Evolutionary conservation across 1,284 basidiomycete species (phyloP).

Genomic region (Bondarzewia mesenterica): DNA sequence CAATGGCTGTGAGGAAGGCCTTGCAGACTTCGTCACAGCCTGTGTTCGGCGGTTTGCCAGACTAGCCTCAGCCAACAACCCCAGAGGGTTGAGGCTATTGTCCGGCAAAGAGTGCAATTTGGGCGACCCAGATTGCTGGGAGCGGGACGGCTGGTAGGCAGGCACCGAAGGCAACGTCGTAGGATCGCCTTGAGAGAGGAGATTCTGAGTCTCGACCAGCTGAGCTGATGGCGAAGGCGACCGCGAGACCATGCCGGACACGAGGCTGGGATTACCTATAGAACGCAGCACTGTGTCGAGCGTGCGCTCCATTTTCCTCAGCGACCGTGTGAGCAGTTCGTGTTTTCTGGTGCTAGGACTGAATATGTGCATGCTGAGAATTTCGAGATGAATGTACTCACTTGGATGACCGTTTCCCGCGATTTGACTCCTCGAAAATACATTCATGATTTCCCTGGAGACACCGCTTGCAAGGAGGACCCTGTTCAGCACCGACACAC

Average conservation of each 20-base stretch:
- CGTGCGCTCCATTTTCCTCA: constrained; percentile 89
- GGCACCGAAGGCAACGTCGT: constrained; percentile 38
- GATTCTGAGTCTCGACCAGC: constrained; percentile 47
- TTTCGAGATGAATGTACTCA: constrained; percentile 26
- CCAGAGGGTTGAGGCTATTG: constrained; percentile 84
- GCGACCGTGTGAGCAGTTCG: constrained; percentile 79
- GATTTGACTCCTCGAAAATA: constrained; percentile 90
- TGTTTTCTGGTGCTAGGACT: constrained; percentile 60
- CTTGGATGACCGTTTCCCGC: constrained; percentile 89
- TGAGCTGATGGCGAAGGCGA: constrained; percentile 67
- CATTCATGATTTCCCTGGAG: constrained; percentile 81
- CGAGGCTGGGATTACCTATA: constrained; percentile 72
- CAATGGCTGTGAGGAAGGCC: constrained; percentile 12
- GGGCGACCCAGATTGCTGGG: constrained; percentile 41
- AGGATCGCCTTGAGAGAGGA: constrained; percentile 38
- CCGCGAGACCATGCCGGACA: constrained; percentile 72
- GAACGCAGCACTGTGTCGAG: constrained; percentile 82
- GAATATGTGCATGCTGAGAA: constrained; percentile 15
- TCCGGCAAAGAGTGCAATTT: constrained; percentile 87
- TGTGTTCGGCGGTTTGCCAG: constrained; percentile 72
- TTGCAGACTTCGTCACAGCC: constrained; percentile 15
- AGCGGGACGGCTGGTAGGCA: constrained; percentile 14
- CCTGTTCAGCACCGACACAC: constrained; percentile 89
- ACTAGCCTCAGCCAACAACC: constrained; percentile 85
- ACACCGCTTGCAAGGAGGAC: constrained; percentile 86